A percentile compares a stretch with the other conserved stretches of the same genome.
Evolutionary conservation across 495 filamentous ascomycete genomes (phyloP).

Genomic region (Aspergillus nanangensis): DNA sequence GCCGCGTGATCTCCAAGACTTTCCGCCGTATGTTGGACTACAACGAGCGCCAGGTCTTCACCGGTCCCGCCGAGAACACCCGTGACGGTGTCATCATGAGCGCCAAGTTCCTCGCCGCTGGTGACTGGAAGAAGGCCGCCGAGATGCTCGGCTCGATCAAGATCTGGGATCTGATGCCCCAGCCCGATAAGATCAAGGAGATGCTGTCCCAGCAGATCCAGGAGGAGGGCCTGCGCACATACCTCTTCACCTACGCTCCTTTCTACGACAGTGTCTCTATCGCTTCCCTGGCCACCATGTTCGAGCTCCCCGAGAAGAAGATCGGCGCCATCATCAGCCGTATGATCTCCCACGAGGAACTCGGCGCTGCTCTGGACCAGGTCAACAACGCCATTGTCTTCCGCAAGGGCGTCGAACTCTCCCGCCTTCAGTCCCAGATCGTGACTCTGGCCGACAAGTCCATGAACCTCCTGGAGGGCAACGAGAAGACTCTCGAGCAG

Average conservation of each 20-base stretch:
- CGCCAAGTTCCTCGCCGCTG: slow-evolving; percentile 90
- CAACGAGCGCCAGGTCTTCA: slow-evolving; percentile 99
- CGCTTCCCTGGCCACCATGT: slow-evolving; percentile 83
- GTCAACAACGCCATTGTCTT: slow-evolving; percentile 97
- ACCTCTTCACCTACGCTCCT: slow-evolving; percentile 98
- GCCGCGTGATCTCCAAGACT: slow-evolving; percentile 98
- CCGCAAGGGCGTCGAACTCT: slow-evolving; percentile 98
- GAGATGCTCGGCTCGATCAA: slow-evolving; percentile 94
- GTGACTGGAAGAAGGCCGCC: slow-evolving; percentile 96
- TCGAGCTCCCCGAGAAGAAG: slow-evolving; percentile 86
- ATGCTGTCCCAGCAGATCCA: slow-evolving; percentile 98
- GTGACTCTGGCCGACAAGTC: slow-evolving; percentile 95
- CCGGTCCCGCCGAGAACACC: slow-evolving; percentile 95
- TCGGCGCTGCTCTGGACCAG: slow-evolving; percentile 93
- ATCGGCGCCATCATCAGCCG: slow-evolving; percentile 93
- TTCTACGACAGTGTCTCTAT: slow-evolving; percentile 97
- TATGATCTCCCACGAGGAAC: slow-evolving; percentile 99
- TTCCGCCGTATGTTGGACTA: slow-evolving; percentile 99
- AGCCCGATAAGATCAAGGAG: slow-evolving; percentile 84
- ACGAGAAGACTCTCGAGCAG: slow-evolving; percentile 95
- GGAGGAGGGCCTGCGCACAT: slow-evolving; percentile 95
- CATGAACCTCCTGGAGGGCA: slow-evolving; percentile 88
- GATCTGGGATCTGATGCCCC: slow-evolving; percentile 95
- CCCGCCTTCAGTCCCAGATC: slow-evolving; percentile 89
- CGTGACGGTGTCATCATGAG: slow-evolving; percentile 98